Conservation (phyloP, 495 filamentous ascomycete species). For the Cetradonia linearis region DNA sequence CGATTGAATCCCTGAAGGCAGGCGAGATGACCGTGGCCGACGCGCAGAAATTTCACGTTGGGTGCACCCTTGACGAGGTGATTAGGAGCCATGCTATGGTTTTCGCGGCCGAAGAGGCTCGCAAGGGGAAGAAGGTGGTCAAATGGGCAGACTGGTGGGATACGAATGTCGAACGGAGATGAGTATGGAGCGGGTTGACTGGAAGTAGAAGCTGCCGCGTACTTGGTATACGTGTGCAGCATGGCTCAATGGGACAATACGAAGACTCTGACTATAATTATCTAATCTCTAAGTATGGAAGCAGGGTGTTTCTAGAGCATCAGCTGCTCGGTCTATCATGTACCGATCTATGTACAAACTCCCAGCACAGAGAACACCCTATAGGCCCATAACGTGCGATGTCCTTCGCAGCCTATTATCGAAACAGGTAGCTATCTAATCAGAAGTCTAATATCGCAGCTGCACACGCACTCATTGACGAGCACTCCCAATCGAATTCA, state of each 20-base stretch:
- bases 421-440: no score
- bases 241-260: not conserved
- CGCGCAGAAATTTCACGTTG: constrained; percentile 67
- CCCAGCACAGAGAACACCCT: no score
- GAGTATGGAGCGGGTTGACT: not conserved
- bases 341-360: not conserved
- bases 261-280: not conserved
- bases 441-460: no score
- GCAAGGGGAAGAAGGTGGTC: constrained; percentile 56
- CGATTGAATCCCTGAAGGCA: constrained; percentile 71
- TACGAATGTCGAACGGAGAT: constrained; percentile 13
- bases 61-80: constrained; percentile 73
- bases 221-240: not conserved
- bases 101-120: constrained; percentile 86
- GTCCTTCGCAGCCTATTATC: no score
- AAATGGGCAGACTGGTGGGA: constrained; percentile 75
- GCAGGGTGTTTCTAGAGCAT: not conserved
- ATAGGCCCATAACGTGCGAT: no score
- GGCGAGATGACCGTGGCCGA: constrained; percentile 51
- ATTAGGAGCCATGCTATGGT: constrained; percentile 87
- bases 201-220: not conserved
- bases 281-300: not conserved
- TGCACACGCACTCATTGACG: no score
- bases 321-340: not conserved
- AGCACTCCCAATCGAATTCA: no score